phyloP scores from a whole-genome alignment of 164 flowering plant species.

The Magnolia officinalis region DNA sequence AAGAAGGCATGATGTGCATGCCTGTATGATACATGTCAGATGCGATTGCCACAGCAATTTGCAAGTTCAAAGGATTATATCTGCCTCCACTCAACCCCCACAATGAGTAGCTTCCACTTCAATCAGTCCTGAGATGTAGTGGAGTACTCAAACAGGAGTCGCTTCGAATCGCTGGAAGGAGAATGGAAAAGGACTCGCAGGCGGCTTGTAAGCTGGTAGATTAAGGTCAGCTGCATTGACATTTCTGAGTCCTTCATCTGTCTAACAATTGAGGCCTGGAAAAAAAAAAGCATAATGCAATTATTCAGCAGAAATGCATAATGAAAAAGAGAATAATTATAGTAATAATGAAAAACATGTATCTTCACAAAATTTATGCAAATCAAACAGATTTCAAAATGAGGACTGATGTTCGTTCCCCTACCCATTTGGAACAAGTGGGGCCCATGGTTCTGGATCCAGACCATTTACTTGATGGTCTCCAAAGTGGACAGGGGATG shows the following conservation, averaged over 20 bases:
- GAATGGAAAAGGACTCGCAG: conserved; percentile 86
- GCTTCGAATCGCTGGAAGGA: conserved; percentile 50
- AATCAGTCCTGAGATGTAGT: conserved; percentile 79
- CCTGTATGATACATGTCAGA: background rate
- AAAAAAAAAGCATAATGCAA: background rate
- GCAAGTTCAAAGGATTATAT: background rate
- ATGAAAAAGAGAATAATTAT: background rate
- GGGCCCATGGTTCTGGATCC: background rate
- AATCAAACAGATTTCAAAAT: background rate
- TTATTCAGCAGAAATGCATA: conserved; percentile 3
- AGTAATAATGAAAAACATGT: background rate
- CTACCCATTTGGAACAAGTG: background rate
- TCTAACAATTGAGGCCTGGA: conserved; percentile 86
- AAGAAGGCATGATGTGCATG: background rate
- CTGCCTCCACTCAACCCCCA: background rate
- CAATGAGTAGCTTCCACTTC: too few relatives aligned
- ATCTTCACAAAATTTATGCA: background rate
- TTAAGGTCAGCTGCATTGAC: conserved; percentile 97
- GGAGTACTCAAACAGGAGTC: conserved; percentile 84
- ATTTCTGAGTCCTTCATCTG: conserved; percentile 97
- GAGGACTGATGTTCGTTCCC: background rate
- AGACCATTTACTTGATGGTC: background rate
- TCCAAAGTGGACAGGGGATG: background rate
- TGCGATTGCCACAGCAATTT: background rate
- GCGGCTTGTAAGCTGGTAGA: conserved; percentile 92